Evolutionary conservation across 768 basidiomycete species (phyloP), one percentile per base, ranked within the genome.

Genomic region (Clavulina sp.): DNA sequence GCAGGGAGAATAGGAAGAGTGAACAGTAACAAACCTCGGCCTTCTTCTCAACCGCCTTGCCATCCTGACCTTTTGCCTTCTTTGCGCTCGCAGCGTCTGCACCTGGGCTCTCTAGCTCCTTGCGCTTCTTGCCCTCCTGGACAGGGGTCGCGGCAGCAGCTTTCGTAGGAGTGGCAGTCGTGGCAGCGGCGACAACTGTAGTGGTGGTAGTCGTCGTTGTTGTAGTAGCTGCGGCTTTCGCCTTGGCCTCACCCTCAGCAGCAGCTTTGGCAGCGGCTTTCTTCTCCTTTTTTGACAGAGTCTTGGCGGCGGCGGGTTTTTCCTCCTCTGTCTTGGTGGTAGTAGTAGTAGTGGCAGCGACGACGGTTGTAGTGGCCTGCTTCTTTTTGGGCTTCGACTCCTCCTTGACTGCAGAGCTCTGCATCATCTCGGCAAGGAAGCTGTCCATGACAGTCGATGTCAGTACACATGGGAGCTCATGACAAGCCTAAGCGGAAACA

Each of bases 361-460:
- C 62, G 36, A 46, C 58, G 52, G 63, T 65, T 26, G 52, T 51
- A 60, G 65, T 67, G 33, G 61, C 60, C 62, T 67, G 66, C 64
- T 68, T 68, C 58, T 66, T 66, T 59, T 54, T 59, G 29, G 64
- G 52, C 26, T 30, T 26, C 16, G 16, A 46, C 26, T 28, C 13
- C 26, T 46, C 43, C 16, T 46, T 26, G 9, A 13, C 43, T 26
- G 36, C 36, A 13, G 13, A 21, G 13, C 43, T 13, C 26, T 28
- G 43, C 43, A 46, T 46, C 9, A 46, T 9, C 16, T 46, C 13
- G 13, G 13, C 43, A 26, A 46, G 43, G 43, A 46, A 46, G 43
- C 43, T 46, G 26, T n/a, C n/a, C n/a, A n/a, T n/a, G n/a, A n/a
- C n/a, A n/a, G n/a, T n/a, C n/a, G n/a, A n/a, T n/a, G n/a, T n/a